These are phyloP conservation scores for Rhododendron ferrugineum DNA, from an alignment of 148 eudicot species.

Conservation along the genomic window DNA sequence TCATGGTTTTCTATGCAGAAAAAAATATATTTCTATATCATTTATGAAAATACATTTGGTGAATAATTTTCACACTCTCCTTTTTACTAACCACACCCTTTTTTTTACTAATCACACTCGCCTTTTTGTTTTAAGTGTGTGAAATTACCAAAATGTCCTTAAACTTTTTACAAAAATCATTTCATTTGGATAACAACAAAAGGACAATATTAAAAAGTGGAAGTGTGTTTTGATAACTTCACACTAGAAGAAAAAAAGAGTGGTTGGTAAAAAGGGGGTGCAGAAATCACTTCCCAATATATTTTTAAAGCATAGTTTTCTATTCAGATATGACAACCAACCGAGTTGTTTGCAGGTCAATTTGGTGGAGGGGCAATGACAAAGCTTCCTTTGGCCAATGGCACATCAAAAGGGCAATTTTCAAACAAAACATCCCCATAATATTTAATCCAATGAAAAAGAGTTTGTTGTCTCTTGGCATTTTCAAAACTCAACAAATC, in stretches of 20 bases:
- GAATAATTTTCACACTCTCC: no score
- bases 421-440: neutral
- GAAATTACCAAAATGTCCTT: no score
- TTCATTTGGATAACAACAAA: neutral
- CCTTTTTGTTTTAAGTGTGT: no score
- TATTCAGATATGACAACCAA: constrained; percentile 2
- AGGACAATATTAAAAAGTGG: no score
- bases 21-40: neutral
- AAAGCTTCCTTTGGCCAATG: neutral
- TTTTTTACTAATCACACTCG: no score
- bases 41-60: neutral
- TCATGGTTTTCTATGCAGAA: neutral
- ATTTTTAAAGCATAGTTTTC: neutral
- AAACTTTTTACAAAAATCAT: neutral
- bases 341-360: constrained; percentile 24
- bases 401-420: neutral
- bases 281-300: neutral
- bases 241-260: neutral
- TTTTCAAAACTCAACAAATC: constrained; percentile 17
- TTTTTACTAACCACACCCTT: no score
- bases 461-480: constrained; percentile 25
- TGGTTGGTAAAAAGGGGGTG: no score
- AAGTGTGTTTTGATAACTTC: neutral
- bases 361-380: constrained; percentile 4
- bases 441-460: neutral